Evolutionary conservation across 352 stramenopile species (phyloP), one percentile per base, ranked within the genome.

Genomic region (Globisporangium camurandrum): DNA sequence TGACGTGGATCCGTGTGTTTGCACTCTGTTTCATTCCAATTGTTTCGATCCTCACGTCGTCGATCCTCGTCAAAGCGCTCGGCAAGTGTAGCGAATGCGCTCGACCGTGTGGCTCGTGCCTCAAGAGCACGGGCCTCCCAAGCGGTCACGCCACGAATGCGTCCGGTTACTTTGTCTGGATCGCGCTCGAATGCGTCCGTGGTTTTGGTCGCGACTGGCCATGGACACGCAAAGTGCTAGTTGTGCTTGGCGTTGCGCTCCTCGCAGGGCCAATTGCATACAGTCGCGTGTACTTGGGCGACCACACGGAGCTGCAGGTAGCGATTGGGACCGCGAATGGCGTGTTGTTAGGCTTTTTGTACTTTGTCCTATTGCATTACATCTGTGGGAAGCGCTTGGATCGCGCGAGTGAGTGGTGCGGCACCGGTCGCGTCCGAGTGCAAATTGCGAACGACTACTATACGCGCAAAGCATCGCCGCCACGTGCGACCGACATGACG

Each of bases 241-340:
- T 51, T 0, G 33, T 53, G 24, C n/a, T 30, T 17, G 44, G 27
- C 10, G 19, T n/a, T 20, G n/a, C 61, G 28, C 54, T 77, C 33
- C 54, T 84, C 36, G 72, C 80, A 23, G 59, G 66, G 8, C 67
- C 69, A 2, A 65, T 84, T 2, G 69, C 72, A 0, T 84, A 79
- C 62, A 71, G 69, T 39, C 72, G 72, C 49, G 40, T 81, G 38
- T 79, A 84, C 54, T 33, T 84, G 23, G 72, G 72, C 27, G 72
- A 84, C 56, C 72, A 84, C 65, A 77, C 69, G 27, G 41, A 44
- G 10, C 50, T 81, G 27, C 72, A 84, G 52, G 70, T 79, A 36
- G 54, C 27, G 26, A 69, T 84, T 27, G 72, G 72, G 36, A 66
- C 53, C 41, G 57, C 47, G 3, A 33, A 77, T 45, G 72, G 72